Evolutionary conservation across 768 basidiomycete genomes (phyloP).

Genomic region (Lentinus tigrinus): DNA sequence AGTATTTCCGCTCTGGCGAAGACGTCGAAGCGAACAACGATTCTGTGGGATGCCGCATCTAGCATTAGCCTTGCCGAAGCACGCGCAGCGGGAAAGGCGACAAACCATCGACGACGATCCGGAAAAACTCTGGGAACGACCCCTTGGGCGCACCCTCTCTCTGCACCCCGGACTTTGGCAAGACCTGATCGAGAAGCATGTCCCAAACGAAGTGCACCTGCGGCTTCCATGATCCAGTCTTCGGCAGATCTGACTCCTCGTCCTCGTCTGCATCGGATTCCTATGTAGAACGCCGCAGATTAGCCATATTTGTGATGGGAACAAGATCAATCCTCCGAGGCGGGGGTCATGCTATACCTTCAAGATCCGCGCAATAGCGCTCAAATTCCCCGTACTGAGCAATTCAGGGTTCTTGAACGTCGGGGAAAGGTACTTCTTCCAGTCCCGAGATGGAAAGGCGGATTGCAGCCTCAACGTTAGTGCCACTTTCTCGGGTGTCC

Average conservation of each 20-base stretch:
- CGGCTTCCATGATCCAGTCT: constrained; percentile 76
- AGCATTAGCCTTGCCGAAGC: constrained; percentile 6
- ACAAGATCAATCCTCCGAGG: neutral
- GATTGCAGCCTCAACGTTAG: constrained; percentile 70
- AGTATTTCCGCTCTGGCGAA: constrained; percentile 86
- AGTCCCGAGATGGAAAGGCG: constrained; percentile 58
- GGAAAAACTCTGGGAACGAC: constrained; percentile 89
- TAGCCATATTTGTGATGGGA: neutral
- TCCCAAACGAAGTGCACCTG: constrained; percentile 93
- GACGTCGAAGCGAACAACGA: constrained; percentile 82
- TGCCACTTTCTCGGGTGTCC: constrained; percentile 91
- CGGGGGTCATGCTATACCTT: constrained; percentile 51
- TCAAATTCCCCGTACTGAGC: constrained; percentile 71
- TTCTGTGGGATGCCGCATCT: constrained; percentile 47
- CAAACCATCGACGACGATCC: constrained; percentile 85
- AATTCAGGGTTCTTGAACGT: constrained; percentile 76
- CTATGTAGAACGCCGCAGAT: constrained; percentile 32
- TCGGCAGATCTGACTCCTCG: constrained; percentile 42
- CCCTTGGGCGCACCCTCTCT: constrained; percentile 39
- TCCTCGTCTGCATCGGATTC: constrained; percentile 44
- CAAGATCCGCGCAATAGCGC: constrained; percentile 68
- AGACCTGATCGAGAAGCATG: constrained; percentile 71
- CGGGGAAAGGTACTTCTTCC: constrained; percentile 64
- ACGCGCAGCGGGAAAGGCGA: neutral
- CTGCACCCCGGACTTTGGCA: constrained; percentile 38